phyloP scores from a whole-genome alignment of 805 yeast genomes.

The Isabelozyma heimii region DNA sequence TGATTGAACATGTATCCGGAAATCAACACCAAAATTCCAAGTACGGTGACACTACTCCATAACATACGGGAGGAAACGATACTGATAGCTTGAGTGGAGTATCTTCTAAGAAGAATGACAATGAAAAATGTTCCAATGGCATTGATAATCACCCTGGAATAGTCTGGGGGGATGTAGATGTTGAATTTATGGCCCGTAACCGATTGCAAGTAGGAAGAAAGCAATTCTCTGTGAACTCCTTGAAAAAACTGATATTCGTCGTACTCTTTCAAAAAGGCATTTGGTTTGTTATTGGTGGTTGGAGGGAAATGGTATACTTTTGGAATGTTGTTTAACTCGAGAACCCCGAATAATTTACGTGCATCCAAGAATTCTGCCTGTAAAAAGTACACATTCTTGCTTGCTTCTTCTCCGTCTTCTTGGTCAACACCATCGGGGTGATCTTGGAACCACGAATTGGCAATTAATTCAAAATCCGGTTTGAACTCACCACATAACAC shows the following conservation, averaged over 20 bases:
- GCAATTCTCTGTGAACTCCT: conserved; percentile 41
- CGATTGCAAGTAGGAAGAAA: conserved; percentile 30
- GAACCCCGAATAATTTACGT: conserved; percentile 48
- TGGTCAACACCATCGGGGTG: conserved; percentile 46
- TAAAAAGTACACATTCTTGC: conserved; percentile 59
- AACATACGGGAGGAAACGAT: conserved; percentile 51
- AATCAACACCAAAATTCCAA: conserved; percentile 65
- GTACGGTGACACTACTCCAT: conserved; percentile 73
- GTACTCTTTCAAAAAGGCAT: conserved; percentile 22
- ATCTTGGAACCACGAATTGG: conserved; percentile 52
- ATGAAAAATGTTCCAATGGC: conserved; percentile 33
- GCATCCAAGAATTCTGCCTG: conserved; percentile 67
- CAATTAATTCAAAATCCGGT: conserved; percentile 63
- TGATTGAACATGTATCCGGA: conserved; percentile 93
- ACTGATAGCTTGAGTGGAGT: conserved; percentile 27
- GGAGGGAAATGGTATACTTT: conserved; percentile 64
- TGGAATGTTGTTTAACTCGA: conserved; percentile 74
- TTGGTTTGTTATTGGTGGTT: conserved; percentile 30
- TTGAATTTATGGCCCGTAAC: conserved; percentile 34
- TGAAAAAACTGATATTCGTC: conserved; percentile 46
- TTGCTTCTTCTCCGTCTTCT: conserved; percentile 36
- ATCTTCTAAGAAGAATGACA: conserved; percentile 22
- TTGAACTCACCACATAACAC: conserved; percentile 65
- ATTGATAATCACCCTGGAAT: conserved; percentile 32
- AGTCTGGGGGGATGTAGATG: conserved; percentile 42